Evolutionary conservation across 2,329 filamentous ascomycete species (phyloP), one percentile per base, ranked within the genome.

Genomic region (Aureobasidium leucospermi): DNA sequence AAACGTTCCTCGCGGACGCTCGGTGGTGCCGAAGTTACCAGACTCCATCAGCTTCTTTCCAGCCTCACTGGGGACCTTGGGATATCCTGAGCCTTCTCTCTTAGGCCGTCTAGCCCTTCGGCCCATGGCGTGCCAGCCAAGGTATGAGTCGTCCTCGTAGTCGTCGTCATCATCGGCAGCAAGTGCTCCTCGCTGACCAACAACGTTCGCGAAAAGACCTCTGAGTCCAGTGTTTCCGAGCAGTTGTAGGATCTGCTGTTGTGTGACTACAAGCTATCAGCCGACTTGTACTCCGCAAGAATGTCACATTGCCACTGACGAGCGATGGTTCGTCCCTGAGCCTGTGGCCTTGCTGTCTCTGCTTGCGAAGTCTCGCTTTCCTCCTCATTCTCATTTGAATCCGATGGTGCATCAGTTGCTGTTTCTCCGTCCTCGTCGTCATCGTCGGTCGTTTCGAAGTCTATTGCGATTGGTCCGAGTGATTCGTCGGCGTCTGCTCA

Each of bases 11-110:
- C 65, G 61, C 5, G 64, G 66, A 39, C 76, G 70, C 52, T 87
- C 81, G 60, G 85, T 87, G 16, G 79, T 78, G 36, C 93, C 93
- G 74, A 96, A 97, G 2, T 78, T 79, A 1, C 93, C 93, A 32
- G 86, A 87, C 41, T 84, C 79, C 91, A 97, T 96, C 62, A 97
- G 76, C 65, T 87, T 83, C 51, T 74, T 79, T 7, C 94, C 93
- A 63, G 84, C 80, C 10, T 88, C 84, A 67, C 87, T 96, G 0
- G 93, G 93, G 0, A 96, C 85, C 66, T 88, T 88, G n/a, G 92
- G 90, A 61, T 92, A 92, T 46, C 83, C 76, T 63, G 85, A 71
- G 19, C 68, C 71, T 5, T 67, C 63, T 6, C 76, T 70, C 16
- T 75, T 74, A 62, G 71, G 72, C 48, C 80, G 74, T 36, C 78